Evolutionary conservation across 1,284 basidiomycete genomes (phyloP).

Genomic region (Cryptococcus sp.): DNA sequence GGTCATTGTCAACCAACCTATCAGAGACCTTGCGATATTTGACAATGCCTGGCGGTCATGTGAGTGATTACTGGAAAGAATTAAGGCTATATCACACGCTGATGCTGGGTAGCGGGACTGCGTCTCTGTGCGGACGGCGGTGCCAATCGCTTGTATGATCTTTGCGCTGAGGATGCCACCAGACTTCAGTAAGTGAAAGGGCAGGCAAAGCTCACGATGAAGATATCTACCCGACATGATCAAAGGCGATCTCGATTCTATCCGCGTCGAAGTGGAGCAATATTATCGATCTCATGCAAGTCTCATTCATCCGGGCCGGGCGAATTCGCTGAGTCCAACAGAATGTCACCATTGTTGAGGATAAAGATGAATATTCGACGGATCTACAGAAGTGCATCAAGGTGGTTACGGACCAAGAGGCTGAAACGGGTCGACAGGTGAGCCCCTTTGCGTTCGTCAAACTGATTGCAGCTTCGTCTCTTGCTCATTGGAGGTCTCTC

Average conservation of each 20-base stretch:
- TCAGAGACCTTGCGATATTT: slow-evolving; percentile 58
- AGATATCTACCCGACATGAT: slow-evolving; percentile 78
- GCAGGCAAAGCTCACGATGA: not conserved
- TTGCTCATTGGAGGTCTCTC: slow-evolving; percentile 82
- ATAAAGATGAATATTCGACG: slow-evolving; percentile 74
- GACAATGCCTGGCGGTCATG: slow-evolving; percentile 63
- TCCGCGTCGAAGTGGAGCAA: slow-evolving; percentile 63
- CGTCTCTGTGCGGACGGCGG: slow-evolving; percentile 84
- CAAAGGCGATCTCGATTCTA: slow-evolving; percentile 88
- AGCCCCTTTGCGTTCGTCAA: not conserved
- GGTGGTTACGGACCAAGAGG: slow-evolving; percentile 53
- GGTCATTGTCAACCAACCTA: slow-evolving; percentile 84
- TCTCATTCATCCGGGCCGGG: slow-evolving; percentile 1
- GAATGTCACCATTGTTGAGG: slow-evolving; percentile 64
- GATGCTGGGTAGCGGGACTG: slow-evolving; percentile 20
- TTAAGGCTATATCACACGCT: no score
- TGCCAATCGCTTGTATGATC: slow-evolving; percentile 77
- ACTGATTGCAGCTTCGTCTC: slow-evolving; percentile 54
- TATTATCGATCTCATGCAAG: slow-evolving; percentile 63
- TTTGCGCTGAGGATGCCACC: slow-evolving; percentile 43
- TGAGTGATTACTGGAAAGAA: no score
- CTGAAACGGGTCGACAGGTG: slow-evolving; percentile 9
- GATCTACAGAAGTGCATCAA: slow-evolving; percentile 92
- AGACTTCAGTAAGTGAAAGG: not conserved
- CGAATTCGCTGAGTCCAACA: slow-evolving; percentile 28